These are phyloP conservation scores for Epichloe elymi DNA, from an alignment of 2,329 filamentous ascomycete genomes.

Conservation along the genomic window DNA sequence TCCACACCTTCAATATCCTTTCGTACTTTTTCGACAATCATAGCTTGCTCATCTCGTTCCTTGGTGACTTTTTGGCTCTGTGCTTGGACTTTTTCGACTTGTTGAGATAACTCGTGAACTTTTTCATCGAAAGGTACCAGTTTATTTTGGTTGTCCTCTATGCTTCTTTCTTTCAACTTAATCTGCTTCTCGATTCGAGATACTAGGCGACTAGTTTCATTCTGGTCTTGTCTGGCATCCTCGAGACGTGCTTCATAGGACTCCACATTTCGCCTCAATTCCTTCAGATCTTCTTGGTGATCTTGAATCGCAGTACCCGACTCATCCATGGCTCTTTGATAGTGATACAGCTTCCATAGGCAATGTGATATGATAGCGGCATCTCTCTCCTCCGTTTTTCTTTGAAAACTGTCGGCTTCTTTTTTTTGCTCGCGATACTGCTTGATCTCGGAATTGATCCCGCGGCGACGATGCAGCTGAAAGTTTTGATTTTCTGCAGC, in stretches of 20 bases:
- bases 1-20: slow-evolving; percentile 76
- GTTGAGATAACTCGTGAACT: slow-evolving; percentile 61
- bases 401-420: slow-evolving; percentile 86
- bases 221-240: slow-evolving; percentile 70
- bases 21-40: slow-evolving; percentile 57
- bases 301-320: slow-evolving; percentile 83
- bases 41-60: slow-evolving; percentile 60
- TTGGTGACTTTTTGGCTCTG: slow-evolving; percentile 60
- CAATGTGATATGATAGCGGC: slow-evolving; percentile 86
- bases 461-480: slow-evolving; percentile 76
- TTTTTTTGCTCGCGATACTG: slow-evolving; percentile 92
- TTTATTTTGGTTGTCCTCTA: slow-evolving; percentile 74
- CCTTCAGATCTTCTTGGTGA: slow-evolving; percentile 89
- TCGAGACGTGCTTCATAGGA: slow-evolving; percentile 72
- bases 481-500: slow-evolving; percentile 80
- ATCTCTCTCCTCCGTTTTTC: slow-evolving; percentile 81
- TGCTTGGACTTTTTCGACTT: slow-evolving; percentile 53
- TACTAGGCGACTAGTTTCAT: slow-evolving; percentile 61
- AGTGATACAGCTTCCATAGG: slow-evolving; percentile 92
- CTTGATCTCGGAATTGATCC: slow-evolving; percentile 95
- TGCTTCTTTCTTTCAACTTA: slow-evolving; percentile 70
- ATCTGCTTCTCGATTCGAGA: slow-evolving; percentile 74
- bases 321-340: slow-evolving; percentile 84
- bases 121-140: slow-evolving; percentile 89
- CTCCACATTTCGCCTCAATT: slow-evolving; percentile 77